Base-by-base conservation (phyloP, 2,329 filamentous ascomycete genomes). In the Colletotrichum sp. region DNA sequence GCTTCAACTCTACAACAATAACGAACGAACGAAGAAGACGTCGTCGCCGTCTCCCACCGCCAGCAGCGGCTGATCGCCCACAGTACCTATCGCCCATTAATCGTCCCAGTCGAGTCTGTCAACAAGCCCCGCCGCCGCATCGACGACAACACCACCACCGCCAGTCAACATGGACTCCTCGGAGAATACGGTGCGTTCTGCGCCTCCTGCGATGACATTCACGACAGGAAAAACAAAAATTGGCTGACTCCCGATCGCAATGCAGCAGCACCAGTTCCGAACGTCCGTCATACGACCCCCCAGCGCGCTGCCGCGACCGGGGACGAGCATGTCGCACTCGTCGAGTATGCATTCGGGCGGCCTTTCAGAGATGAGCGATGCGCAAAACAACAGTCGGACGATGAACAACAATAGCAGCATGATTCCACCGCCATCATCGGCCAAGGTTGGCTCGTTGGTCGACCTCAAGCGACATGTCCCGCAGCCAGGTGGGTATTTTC, bases 381-480 rank as follows among this genome's bases (percentile, higher is more conserved):
- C 91, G n/a, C 90, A 93, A 80, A 87, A 85, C 83, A 93, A 94
- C 81, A 83, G 88, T 59, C 89, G 91, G 67, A 82, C 84, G 13
- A 52, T 52, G 44, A 52, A 52, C 44, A 52, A 52, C 88, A 88
- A 66, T 82, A 84, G 3, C 82, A 52, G 87, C 1, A 85, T 85
- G 49, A 85, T 85, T 69, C 84, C 87, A 39, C 84, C 86, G 13
- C 82, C 86, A 8, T 52, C 44, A 52, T 34, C 21, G 5, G 69
- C 78, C 24, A 86, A 87, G 76, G 80, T 82, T 1, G 85, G 84
- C 49, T 72, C 70, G 28, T 69, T 72, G 24, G 30, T 15, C 70
- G 69, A 72, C 57, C 72, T 89, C 76, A 93, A 93, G 84, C 89
- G 92, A 78, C 87, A 86, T 71, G 83, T 86, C 15, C 85, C 87